Base-by-base conservation (phyloP, 192 early-diverging fungal genomes). In the Umbelopsis vinacea region DNA sequence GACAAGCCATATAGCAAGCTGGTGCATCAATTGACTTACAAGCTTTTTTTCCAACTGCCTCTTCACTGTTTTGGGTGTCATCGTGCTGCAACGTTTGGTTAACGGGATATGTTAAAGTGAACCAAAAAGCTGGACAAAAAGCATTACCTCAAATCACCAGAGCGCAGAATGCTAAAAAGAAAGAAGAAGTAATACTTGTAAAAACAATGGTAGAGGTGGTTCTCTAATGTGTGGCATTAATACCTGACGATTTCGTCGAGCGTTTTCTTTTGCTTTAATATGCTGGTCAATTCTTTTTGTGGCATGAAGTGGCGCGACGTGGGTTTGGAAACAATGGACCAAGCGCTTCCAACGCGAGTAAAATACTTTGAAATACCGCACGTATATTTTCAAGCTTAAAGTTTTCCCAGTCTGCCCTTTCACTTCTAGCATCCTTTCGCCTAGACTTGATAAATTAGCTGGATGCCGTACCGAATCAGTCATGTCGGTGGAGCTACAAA, bases 161-260 rank as follows among this genome's bases (percentile, higher is more conserved):
- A 2, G 24, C 57, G 57, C 29, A 63, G 38, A 63, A 63, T 63
- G 17, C 57, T 63, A 37, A 29, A 37, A 29, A 7, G 6, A 37
- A 15, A 19, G 14, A 19, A 15, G 1, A 8, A 63, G 17, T 63
- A 37, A 63, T 29, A 17, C 33, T 15, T 29, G 23, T 29, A 19
- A 1, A 6, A 37, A 4, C 57, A 63, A n/a, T 29, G 15, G 14
- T 63, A 2, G 17, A 37, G 5, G 29, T 29, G 17, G 8, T 37
- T 26, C 5, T 19, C 17, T 19, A 17, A 38, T 19, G 57, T 10
- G 12, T 54, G 22, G 4, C 26, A 17, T 14, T 11, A 9, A 14
- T 63, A 63, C 57, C 57, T 14, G 29, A 63, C 57, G 26, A 63
- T 63, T 63, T 63, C 57, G 33, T 63, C 26, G 12, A 63, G 26